Evolutionary conservation across 768 basidiomycete genomes (phyloP).

Genomic region (Lactarius pseudohatsudake): DNA sequence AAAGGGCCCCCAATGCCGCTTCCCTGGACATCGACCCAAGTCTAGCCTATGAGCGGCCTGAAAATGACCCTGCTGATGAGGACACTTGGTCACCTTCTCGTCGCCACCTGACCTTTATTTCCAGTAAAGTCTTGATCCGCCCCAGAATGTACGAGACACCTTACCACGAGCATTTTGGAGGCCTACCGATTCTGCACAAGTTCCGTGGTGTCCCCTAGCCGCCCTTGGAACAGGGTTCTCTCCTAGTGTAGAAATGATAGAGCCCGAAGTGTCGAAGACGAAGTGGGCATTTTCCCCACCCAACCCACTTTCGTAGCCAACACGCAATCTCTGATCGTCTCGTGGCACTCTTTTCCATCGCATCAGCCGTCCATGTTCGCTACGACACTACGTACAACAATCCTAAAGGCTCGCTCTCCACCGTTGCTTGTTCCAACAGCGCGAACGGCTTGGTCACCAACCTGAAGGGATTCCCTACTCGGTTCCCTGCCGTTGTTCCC

Average conservation of each 20-base stretch:
- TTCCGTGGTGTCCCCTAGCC: not conserved
- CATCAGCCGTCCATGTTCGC: not conserved
- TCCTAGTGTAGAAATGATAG: not conserved
- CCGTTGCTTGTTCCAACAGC: slow-evolving; percentile 35
- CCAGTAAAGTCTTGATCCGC: not conserved
- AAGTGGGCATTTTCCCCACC: not conserved
- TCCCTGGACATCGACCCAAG: no score
- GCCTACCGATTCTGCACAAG: not conserved
- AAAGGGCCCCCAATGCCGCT: no score
- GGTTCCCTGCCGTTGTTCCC: slow-evolving; percentile 31
- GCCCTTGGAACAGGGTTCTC: not conserved
- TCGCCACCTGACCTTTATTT: not conserved
- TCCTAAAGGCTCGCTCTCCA: no score
- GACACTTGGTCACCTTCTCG: not conserved
- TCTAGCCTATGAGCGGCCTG: no score
- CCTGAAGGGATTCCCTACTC: slow-evolving; percentile 36
- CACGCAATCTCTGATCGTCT: slow-evolving; percentile 8
- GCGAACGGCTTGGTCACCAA: slow-evolving; percentile 33
- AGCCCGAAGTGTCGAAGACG: not conserved
- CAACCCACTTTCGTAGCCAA: not conserved
- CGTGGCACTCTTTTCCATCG: slow-evolving; percentile 20
- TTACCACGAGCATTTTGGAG: not conserved
- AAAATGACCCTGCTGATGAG: not conserved
- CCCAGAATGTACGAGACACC: not conserved
- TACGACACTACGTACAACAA: no score